Percentiles rank a stretch among this genome's conserved stretches.
phyloP scores from a whole-genome alignment of 441 rosid species.

The Erodium trifolium region DNA sequence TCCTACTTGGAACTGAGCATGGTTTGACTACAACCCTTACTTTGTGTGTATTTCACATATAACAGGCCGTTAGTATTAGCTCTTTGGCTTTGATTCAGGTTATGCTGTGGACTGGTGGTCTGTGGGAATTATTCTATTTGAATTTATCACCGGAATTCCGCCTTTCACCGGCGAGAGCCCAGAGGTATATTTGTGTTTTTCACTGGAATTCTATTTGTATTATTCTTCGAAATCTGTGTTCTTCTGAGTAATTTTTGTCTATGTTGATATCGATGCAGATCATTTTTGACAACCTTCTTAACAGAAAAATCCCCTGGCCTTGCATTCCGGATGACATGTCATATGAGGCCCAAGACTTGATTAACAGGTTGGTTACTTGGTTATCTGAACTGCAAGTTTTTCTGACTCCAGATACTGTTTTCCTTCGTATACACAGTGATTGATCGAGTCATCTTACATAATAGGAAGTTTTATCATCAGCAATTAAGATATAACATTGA shows the following conservation, averaged over 20 bases:
- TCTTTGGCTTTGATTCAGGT: slow-evolving; percentile 41
- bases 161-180: slow-evolving; percentile 66
- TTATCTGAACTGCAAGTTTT: slow-evolving; percentile 13
- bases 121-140: slow-evolving; percentile 78
- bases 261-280: slow-evolving; percentile 36
- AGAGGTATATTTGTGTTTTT: slow-evolving; percentile 38
- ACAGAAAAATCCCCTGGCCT: slow-evolving; percentile 80
- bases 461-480: neutral
- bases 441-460: neutral
- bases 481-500: too few relatives aligned
- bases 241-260: too few relatives aligned
- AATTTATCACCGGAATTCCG: slow-evolving; percentile 72
- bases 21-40: slow-evolving; percentile 36
- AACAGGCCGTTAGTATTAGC: slow-evolving; percentile 23
- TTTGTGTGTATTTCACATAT: slow-evolving; percentile 15
- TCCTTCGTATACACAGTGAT: neutral
- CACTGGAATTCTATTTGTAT: too few relatives aligned
- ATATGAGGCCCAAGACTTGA: slow-evolving; percentile 68
- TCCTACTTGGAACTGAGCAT: slow-evolving; percentile 82
- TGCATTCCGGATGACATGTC: slow-evolving; percentile 59
- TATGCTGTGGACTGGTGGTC: slow-evolving; percentile 91
- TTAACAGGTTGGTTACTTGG: slow-evolving; percentile 47
- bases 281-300: slow-evolving; percentile 79
- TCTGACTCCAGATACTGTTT: neutral
- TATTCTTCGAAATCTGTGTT: too few relatives aligned